Conservation (phyloP, 352 stramenopile species). For the Phytophthora idaei region DNA sequence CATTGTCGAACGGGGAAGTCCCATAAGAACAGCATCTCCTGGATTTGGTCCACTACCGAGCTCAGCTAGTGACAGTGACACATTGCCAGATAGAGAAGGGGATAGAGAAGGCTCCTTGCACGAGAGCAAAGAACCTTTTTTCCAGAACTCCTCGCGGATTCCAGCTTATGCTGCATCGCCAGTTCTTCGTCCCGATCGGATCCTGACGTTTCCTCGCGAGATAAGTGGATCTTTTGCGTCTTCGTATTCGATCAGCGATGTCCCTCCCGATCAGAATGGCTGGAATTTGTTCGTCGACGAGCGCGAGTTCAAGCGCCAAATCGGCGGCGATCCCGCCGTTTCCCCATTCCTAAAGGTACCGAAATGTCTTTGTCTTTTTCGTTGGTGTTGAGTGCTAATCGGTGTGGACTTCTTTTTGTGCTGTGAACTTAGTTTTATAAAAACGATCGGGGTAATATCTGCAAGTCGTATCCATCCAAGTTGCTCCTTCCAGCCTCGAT, state of each 20-base stretch:
- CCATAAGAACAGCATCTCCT: constrained; percentile 20
- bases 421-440: constrained; percentile 66
- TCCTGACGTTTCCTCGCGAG: constrained; percentile 43
- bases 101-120: constrained; percentile 13
- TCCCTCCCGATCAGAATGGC: constrained; percentile 59
- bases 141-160: constrained; percentile 21
- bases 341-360: constrained; percentile 77
- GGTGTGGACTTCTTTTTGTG: not conserved
- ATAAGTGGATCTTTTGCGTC: constrained; percentile 74
- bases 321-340: constrained; percentile 56
- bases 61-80: constrained; percentile 12
- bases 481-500: constrained; percentile 77
- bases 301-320: constrained; percentile 80
- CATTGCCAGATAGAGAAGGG: constrained; percentile 12
- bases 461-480: constrained; percentile 83
- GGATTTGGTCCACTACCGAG: constrained; percentile 17
- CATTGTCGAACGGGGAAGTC: constrained; percentile 31
- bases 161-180: constrained; percentile 42
- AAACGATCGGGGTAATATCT: constrained; percentile 81
- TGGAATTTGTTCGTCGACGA: constrained; percentile 83
- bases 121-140: constrained; percentile 19
- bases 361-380: not conserved
- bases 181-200: constrained; percentile 43
- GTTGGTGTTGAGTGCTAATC: not conserved
- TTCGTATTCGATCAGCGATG: constrained; percentile 52